These are phyloP conservation scores for Backusella australiensis DNA, from an alignment of 192 early-diverging fungal genomes.

Conservation along the genomic window DNA sequence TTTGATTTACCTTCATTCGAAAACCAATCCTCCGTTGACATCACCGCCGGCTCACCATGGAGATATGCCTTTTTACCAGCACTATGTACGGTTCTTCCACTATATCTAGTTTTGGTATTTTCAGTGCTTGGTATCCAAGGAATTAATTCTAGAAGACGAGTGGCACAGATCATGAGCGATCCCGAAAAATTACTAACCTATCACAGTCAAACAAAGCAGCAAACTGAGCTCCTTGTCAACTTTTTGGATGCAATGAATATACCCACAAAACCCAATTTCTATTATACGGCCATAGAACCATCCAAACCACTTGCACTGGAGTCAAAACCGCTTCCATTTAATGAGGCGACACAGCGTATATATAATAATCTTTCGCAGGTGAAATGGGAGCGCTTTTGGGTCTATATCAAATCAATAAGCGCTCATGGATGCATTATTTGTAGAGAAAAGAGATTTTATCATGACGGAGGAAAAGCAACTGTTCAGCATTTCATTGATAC, in stretches of 20 bases:
- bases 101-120: slow-evolving; percentile 39
- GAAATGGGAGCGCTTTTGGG: slow-evolving; percentile 43
- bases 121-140: slow-evolving; percentile 38
- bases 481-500: slow-evolving; percentile 53
- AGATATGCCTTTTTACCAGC: slow-evolving; percentile 22
- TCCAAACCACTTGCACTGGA: neutral
- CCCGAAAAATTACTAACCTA: neutral
- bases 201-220: neutral
- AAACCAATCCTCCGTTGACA: neutral
- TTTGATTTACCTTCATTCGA: neutral
- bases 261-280: neutral
- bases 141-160: slow-evolving; percentile 36
- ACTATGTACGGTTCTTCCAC: slow-evolving; percentile 31
- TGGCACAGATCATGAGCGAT: slow-evolving; percentile 6
- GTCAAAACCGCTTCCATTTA: neutral
- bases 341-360: slow-evolving; percentile 7
- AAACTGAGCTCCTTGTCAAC: neutral
- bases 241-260: neutral
- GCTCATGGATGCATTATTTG: slow-evolving; percentile 54
- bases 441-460: slow-evolving; percentile 36
- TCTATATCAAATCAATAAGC: slow-evolving; percentile 45
- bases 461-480: slow-evolving; percentile 36
- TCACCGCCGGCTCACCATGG: neutral
- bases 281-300: neutral
- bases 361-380: slow-evolving; percentile 40